Conservation (phyloP, 2,329 filamentous ascomycete genomes). For the Dryadomyces quercivorus region DNA sequence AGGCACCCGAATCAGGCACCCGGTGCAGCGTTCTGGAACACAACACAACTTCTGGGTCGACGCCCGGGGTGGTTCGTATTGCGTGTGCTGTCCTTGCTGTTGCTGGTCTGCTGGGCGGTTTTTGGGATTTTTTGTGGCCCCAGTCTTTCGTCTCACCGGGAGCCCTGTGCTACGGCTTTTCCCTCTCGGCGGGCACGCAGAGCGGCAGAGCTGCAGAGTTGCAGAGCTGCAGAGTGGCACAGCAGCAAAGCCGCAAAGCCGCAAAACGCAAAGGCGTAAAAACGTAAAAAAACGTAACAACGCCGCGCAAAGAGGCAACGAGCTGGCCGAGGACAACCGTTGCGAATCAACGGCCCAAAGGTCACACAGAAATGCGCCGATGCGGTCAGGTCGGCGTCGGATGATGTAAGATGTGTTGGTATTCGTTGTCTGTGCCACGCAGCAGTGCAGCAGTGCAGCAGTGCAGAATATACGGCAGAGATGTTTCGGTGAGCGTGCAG, state of each 20-base stretch:
- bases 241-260: background rate
- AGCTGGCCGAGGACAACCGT: too few species aligned
- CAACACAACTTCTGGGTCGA: background rate
- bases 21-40: background rate
- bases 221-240: background rate
- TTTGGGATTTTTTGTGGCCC: background rate
- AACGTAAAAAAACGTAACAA: too few species aligned
- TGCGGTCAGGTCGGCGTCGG: conserved; percentile 1
- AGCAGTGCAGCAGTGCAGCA: background rate
- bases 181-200: background rate
- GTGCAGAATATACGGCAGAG: background rate
- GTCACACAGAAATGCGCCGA: background rate
- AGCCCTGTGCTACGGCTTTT: background rate
- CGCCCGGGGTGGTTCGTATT: too few species aligned
- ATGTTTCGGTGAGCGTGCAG: background rate
- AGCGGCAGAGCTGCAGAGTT: background rate
- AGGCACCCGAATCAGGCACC: background rate
- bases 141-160: background rate
- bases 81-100: too few species aligned
- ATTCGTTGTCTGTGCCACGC: background rate
- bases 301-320: background rate
- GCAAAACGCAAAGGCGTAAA: background rate
- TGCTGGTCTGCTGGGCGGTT: too few species aligned
- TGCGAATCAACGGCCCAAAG: too few species aligned
- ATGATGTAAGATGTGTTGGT: background rate